Evolutionary conservation across 495 filamentous ascomycete genomes (phyloP), one percentile per base, ranked within the genome.

Genomic region (Acidiella bohemica): DNA sequence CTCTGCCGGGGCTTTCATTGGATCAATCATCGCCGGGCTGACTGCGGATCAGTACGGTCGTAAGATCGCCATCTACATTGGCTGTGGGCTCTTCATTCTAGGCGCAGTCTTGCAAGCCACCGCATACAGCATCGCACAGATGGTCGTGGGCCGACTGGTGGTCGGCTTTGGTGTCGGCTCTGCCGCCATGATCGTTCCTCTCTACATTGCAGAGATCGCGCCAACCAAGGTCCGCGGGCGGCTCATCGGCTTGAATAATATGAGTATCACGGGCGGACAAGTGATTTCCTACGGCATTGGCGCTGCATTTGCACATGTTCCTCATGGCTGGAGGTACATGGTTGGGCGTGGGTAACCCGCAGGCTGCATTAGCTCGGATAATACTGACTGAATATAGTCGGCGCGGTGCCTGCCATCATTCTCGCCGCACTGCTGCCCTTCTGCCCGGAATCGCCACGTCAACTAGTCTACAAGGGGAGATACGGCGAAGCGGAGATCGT

Each of bases 161-260:
- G 61, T 72, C 8, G 68, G 68, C 1, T 60, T 71, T 25, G 67
- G 70, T 5, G 68, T 73, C 14, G 69, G 70, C 10, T 61, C 60
- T 25, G 70, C 68, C 8, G 66, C 69, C 4, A 71, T n/a, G n/a
- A n/a, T n/a, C n/a, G n/a, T n/a, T n/a, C n/a, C n/a, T n/a, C n/a
- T n/a, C n/a, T n/a, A n/a, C n/a, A n/a, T n/a, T n/a, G n/a, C n/a
- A n/a, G n/a, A n/a, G n/a, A n/a, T n/a, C n/a, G n/a, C n/a, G n/a
- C 65, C 67, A 4, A 62, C 70, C 9, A 61, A 63, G 40, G 66
- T 65, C 41, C 66, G 70, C 19, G 70, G 70, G 14, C 60, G 65
- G 27, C 67, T 71, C 63, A 67, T 74, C 27, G 68, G 60, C 1
- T 57, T 75, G 14, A 64, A 75, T 50, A 71, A 73, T 34, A 67